phyloP scores from a whole-genome alignment of 2,329 filamentous ascomycete species.

The Trichophyton equinum region DNA sequence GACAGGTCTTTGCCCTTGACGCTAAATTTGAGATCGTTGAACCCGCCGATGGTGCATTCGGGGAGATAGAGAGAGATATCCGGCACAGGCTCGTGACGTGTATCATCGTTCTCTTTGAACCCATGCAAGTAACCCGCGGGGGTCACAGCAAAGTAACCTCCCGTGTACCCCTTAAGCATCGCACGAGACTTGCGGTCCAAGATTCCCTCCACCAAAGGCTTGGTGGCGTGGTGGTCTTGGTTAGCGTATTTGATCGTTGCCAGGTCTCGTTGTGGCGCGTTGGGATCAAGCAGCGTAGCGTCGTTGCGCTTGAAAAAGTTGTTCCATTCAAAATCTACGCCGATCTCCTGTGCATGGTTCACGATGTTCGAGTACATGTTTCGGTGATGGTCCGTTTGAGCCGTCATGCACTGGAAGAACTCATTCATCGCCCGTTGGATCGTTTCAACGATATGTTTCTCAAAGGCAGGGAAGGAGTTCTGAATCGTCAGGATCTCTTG shows the following conservation, averaged over 20 bases:
- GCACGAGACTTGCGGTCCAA: constrained; percentile 86
- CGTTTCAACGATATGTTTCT: constrained; percentile 70
- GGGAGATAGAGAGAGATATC: constrained; percentile 87
- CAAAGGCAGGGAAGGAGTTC: constrained; percentile 75
- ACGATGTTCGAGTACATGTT: constrained; percentile 77
- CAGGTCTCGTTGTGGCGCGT: constrained; percentile 58
- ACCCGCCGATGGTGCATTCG: constrained; percentile 65
- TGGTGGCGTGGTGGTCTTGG: constrained; percentile 67
- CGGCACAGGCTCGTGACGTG: constrained; percentile 46
- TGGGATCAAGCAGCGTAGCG: constrained; percentile 64
- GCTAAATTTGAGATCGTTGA: constrained; percentile 72
- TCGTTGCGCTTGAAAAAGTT: constrained; percentile 63
- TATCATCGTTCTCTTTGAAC: constrained; percentile 82
- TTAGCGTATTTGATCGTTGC: constrained; percentile 74
- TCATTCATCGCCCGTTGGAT: constrained; percentile 71
- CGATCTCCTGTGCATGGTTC: constrained; percentile 60
- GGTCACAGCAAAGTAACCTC: constrained; percentile 81
- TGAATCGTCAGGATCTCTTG: constrained; percentile 89
- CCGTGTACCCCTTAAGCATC: constrained; percentile 63
- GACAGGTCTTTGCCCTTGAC: constrained; percentile 90
- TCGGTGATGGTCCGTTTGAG: constrained; percentile 69
- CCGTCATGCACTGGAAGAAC: constrained; percentile 68
- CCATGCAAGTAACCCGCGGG: constrained; percentile 83
- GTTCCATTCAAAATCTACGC: constrained; percentile 81
- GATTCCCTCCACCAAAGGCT: constrained; percentile 72